phyloP scores from a whole-genome alignment of 768 basidiomycete genomes.

The Nidularia pulvinata region DNA sequence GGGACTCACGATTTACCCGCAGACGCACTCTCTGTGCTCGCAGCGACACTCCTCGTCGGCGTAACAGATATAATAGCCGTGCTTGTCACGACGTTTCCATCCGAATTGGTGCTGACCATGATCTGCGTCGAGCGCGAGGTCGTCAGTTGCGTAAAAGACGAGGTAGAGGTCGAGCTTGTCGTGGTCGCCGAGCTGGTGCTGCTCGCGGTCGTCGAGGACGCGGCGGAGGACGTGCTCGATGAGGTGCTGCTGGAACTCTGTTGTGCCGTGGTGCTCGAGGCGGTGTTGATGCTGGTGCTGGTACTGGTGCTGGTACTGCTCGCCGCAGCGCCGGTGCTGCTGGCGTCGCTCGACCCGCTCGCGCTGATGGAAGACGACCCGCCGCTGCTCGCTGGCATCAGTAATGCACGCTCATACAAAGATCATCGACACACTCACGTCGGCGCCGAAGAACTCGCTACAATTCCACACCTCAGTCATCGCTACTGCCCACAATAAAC shows the following conservation, averaged over 20 bases:
- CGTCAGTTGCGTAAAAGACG: conserved; percentile 1
- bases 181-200: conserved; percentile 4
- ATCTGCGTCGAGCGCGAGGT: conserved; percentile 1
- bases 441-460: too few relatives aligned
- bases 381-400: too few relatives aligned
- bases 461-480: too few relatives aligned
- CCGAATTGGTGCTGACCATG: not conserved
- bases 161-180: conserved; percentile 8
- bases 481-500: too few relatives aligned
- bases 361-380: too few relatives aligned
- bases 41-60: not conserved
- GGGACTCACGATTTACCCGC: conserved; percentile 7
- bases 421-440: too few relatives aligned
- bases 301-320: too few relatives aligned
- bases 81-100: conserved; percentile 9
- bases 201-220: conserved; percentile 4
- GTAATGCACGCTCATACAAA: too few relatives aligned
- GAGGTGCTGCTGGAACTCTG: not conserved
- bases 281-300: too few relatives aligned
- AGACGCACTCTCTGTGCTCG: not conserved
- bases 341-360: too few relatives aligned
- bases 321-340: too few relatives aligned
- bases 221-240: conserved; percentile 1
- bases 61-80: conserved; percentile 13
- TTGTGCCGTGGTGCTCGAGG: too few relatives aligned